These are phyloP conservation scores for Leucocoprinus sp. DNA, from an alignment of 768 basidiomycete species.

Conservation along the genomic window DNA sequence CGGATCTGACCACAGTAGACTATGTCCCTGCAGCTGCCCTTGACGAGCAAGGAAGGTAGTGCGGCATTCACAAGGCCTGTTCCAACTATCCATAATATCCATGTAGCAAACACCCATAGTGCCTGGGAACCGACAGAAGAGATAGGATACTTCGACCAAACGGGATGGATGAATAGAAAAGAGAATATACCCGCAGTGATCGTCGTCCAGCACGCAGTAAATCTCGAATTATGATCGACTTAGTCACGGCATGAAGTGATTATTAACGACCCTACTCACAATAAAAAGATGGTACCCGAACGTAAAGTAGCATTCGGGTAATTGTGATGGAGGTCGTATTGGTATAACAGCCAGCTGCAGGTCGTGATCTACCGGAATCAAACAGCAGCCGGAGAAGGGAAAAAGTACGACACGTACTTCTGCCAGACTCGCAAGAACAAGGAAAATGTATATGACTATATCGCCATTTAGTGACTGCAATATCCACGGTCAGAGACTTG, in stretches of 20 bases:
- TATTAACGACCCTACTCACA: slow-evolving; percentile 29
- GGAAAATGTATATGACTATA: slow-evolving; percentile 41
- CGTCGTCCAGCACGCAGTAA: slow-evolving; percentile 53
- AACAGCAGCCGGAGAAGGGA: neutral
- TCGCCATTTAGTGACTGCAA: slow-evolving; percentile 14
- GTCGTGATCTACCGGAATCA: slow-evolving; percentile 34
- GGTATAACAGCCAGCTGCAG: slow-evolving; percentile 50
- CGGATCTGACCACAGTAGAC: slow-evolving; percentile 53
- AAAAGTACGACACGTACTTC: slow-evolving; percentile 25
- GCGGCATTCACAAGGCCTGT: slow-evolving; percentile 43
- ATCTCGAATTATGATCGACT: slow-evolving; percentile 27
- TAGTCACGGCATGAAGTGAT: neutral
- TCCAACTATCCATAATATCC: slow-evolving; percentile 54
- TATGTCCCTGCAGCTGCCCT: slow-evolving; percentile 31
- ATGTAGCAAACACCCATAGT: slow-evolving; percentile 51
- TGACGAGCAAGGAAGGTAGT: slow-evolving; percentile 34
- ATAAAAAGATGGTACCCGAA: slow-evolving; percentile 35
- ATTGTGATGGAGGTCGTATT: slow-evolving; percentile 45
- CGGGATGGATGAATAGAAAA: slow-evolving; percentile 54
- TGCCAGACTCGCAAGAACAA: slow-evolving; percentile 40
- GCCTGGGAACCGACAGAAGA: slow-evolving; percentile 52
- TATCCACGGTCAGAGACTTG: neutral
- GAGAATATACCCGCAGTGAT: slow-evolving; percentile 43
- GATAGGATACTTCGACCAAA: slow-evolving; percentile 43
- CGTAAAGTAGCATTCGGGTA: slow-evolving; percentile 39